Evolutionary conservation across 1,139 yeast genomes (phyloP).

Genomic region (Sugiyamaella neomexicana): DNA sequence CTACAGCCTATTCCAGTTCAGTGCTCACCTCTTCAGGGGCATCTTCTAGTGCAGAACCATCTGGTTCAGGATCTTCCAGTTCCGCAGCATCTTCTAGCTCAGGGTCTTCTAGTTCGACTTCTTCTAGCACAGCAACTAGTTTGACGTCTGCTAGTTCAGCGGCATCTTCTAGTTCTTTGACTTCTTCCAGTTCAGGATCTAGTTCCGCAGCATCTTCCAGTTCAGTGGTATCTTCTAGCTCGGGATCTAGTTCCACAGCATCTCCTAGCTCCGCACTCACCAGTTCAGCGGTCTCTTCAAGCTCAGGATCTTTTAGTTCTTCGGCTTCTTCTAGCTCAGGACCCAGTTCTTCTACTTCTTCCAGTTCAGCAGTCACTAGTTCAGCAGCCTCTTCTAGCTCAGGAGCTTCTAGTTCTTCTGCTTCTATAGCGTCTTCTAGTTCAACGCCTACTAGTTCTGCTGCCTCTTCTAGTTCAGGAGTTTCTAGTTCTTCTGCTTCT

Average conservation of each 20-base stretch:
- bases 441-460: neutral
- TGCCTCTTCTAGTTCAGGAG: constrained; percentile 7
- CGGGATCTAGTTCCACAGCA: neutral
- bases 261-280: too few species aligned
- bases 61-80: too few species aligned
- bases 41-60: too few species aligned
- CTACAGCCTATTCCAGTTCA: too few species aligned
- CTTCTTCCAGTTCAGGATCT: neutral
- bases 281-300: too few species aligned
- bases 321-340: neutral
- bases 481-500: constrained; percentile 2
- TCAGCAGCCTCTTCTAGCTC: neutral
- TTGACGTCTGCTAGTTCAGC: neutral
- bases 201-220: neutral
- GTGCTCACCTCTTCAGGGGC: too few species aligned
- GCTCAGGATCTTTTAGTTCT: constrained; percentile 2
- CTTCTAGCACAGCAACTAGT: too few species aligned
- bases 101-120: constrained; percentile 11
- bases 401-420: neutral
- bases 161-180: neutral
- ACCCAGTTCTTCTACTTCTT: neutral
- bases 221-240: neutral
- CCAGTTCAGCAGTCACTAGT: neutral
- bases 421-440: neutral
- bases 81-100: too few species aligned